Evolutionary conservation across 2,329 filamentous ascomycete species (phyloP).

Genomic region (Ophiocordyceps sinensis): DNA sequence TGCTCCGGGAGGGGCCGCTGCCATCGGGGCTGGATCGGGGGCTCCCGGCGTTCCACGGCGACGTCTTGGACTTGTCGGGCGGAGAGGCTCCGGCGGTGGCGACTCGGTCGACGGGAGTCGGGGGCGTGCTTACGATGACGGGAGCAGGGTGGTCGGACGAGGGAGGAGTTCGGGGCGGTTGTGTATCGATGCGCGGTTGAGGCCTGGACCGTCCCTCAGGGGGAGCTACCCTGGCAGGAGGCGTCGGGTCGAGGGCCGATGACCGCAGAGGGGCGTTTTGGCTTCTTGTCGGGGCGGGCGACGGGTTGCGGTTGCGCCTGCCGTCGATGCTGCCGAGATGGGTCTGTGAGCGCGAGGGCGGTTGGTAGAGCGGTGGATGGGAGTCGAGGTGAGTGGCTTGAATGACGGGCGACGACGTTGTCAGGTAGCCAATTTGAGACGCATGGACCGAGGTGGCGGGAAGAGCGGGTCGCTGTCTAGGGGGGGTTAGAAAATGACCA

Average conservation of each 20-base stretch:
- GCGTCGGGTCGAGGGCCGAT: constrained; percentile 14
- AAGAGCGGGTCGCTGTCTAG: constrained; percentile 4
- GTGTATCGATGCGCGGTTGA: constrained; percentile 15
- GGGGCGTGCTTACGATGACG: constrained; percentile 50
- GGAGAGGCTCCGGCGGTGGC: constrained; percentile 9
- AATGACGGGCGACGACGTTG: constrained; percentile 53
- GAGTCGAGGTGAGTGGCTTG: constrained; percentile 35
- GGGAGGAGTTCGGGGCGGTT: constrained; percentile 33
- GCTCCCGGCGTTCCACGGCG: constrained; percentile 11
- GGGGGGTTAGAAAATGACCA: background rate
- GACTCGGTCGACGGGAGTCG: constrained; percentile 41
- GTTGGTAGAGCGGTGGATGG: constrained; percentile 15
- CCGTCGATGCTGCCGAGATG: constrained; percentile 57
- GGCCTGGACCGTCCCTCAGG: constrained; percentile 12
- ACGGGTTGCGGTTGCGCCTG: background rate
- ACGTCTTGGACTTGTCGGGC: constrained; percentile 14
- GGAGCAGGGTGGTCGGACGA: constrained; percentile 28
- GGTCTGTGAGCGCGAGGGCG: constrained; percentile 34
- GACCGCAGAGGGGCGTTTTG: background rate
- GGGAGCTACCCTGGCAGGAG: constrained; percentile 14
- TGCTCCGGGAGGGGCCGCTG: constrained; percentile 50
- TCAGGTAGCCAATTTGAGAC: constrained; percentile 53
- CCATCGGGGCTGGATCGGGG: constrained; percentile 29
- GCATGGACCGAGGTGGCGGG: constrained; percentile 35
- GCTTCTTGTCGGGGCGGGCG: constrained; percentile 1